Evolutionary conservation across 768 basidiomycete species (phyloP), one percentile per base, ranked within the genome.

Genomic region (Naganishia vaughanmartiniae): DNA sequence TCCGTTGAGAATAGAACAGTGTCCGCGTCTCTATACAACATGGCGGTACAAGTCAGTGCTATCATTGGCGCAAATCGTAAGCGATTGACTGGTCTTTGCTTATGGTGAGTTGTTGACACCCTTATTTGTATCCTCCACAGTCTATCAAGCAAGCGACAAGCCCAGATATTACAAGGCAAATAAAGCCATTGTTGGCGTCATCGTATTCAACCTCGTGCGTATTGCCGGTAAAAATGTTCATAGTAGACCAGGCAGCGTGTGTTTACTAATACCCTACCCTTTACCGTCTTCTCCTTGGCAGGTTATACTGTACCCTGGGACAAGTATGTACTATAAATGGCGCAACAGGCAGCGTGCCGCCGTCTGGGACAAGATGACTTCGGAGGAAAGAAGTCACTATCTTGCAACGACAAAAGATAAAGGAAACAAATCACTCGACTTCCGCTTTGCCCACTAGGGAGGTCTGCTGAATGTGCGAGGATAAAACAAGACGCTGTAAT

Each of bases 1-100:
- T 73, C 71, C 5, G 80, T 83, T 0, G 72, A 78, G n/a, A 79
- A 73, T 5, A 70, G 82, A 24, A 81, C 82, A 1, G 77, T 83
- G 5, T 77, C 80, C 0, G 77, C 79, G 0, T 75, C 79, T 53
- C 34, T 78, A 1, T 81, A 81, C 72, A 81, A 82, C 66, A 81
- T 82, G 74, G 45, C 66, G 5, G 81, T 82, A 0, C 82, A 81
- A 54, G 51, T 71, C 0, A 73, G 71, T 0, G 75, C 74, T 12
- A 79, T 80, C 69, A 79, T 80, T 24, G 78, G 77, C 19, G 73
- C 77, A 14, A 80, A 81, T 54, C 19, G 72, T 54, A 54, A 42
- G 60, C 66, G 5, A 36, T 9, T 26, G 6, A 12, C 26, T 4
- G 6, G 0, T 9, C 1, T 21, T 60, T 17, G 34, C n/a, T 1